Evolutionary conservation across 2,329 filamentous ascomycete species (phyloP), one percentile per base, ranked within the genome.

Genomic region (Pseudogymnoascus sp.): DNA sequence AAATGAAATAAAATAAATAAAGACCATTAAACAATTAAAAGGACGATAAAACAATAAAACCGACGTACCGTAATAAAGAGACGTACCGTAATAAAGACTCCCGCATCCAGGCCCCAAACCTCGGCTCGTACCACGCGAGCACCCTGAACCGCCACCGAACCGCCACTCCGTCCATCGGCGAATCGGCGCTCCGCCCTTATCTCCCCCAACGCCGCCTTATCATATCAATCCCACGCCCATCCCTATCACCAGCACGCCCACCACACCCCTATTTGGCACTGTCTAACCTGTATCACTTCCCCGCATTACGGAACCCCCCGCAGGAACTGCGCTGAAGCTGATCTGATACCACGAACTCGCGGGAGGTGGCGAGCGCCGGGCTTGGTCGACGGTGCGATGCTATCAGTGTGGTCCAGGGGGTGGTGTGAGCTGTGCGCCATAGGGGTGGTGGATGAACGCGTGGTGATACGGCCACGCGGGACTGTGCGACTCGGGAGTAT

Each of bases 181-280:
- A 55, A 55, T 55, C 49, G 25, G 49, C 49, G n/a, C 49, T 55
- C 49, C 49, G 49, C 49, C 28, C 49, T 7, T 55, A 55, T 55
- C 49, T 55, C 49, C 16, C 42, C 25, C 25, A 2, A 19, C n/a
- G 49, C 28, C 28, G 49, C n/a, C 49, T 55, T 55, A 55, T 55
- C 49, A 55, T 33, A 33, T 55, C n/a, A 1, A n/a, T 55, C 8
- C 28, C 25, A n/a, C 16, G 4, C n/a, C 28, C 49, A 55, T 9
- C 49, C 49, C 49, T 33, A 55, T 55, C 28, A 55, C 25, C 25
- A 33, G 2, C 5, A 12, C 45, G 25, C 14, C 45, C 28, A 33
- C 45, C 5, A 55, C 28, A 19, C n/a, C 49, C n/a, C n/a, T 28
- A 5, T 33, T 55, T 33, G 49, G 28, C 49, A 55, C 3, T 7